These are phyloP conservation scores for Crucibulum laeve DNA, from an alignment of 768 basidiomycete genomes.

Conservation along the genomic window DNA sequence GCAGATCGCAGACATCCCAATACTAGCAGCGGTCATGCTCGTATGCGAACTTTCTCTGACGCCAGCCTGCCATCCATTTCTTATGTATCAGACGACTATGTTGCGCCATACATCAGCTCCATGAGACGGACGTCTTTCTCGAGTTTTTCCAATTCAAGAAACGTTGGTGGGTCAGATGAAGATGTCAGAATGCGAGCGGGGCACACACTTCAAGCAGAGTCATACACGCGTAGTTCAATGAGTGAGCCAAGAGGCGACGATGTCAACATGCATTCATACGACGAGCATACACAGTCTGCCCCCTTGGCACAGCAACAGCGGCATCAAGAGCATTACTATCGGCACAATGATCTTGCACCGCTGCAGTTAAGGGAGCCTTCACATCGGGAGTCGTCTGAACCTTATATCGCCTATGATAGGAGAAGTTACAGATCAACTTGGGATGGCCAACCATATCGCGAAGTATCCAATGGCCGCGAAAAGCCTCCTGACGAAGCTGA, in stretches of 20 bases:
- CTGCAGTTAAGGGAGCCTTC: too few relatives aligned
- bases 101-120: slow-evolving; percentile 9
- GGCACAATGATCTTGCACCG: too few relatives aligned
- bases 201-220: neutral
- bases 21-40: too few relatives aligned
- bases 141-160: slow-evolving; percentile 4
- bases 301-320: neutral
- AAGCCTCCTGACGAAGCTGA: too few relatives aligned
- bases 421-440: too few relatives aligned
- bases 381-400: too few relatives aligned
- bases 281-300: neutral
- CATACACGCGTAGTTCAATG: neutral
- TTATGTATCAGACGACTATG: neutral
- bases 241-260: slow-evolving; percentile 1
- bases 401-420: too few relatives aligned
- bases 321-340: too few relatives aligned
- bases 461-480: too few relatives aligned
- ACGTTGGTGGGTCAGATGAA: too few relatives aligned
- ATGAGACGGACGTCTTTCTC: slow-evolving; percentile 14
- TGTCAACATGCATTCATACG: slow-evolving; percentile 7
- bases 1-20: too few relatives aligned
- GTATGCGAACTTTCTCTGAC: neutral
- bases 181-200: neutral
- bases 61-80: neutral
- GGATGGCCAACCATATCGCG: too few relatives aligned